Evolutionary conservation across 805 yeast species (phyloP).

Genomic region (Spathaspora arborariae): DNA sequence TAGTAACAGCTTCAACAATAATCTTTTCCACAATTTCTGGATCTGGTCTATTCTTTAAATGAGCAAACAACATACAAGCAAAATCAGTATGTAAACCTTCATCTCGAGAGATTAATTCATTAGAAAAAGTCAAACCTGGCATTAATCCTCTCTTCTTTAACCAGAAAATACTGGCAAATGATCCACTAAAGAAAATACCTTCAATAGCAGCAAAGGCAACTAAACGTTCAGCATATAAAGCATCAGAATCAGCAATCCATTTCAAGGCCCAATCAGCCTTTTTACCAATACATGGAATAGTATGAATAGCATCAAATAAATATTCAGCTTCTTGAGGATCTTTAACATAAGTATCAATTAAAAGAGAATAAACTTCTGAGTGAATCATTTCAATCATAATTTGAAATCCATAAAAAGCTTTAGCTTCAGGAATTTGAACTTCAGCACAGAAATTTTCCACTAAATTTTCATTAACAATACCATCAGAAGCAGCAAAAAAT

Average conservation of each 20-base stretch:
- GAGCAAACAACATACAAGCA: slow-evolving; percentile 93
- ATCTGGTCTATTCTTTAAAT: slow-evolving; percentile 85
- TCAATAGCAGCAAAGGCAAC: slow-evolving; percentile 99
- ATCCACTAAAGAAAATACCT: slow-evolving; percentile 98
- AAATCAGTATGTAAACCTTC: slow-evolving; percentile 99
- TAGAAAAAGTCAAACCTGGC: slow-evolving; percentile 98
- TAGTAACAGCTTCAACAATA: slow-evolving; percentile 90
- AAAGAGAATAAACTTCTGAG: slow-evolving; percentile 92
- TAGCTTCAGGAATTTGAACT: slow-evolving; percentile 96
- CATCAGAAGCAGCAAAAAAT: slow-evolving; percentile 98
- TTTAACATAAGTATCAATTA: slow-evolving; percentile 92
- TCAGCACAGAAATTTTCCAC: slow-evolving; percentile 97
- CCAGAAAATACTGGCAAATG: slow-evolving; percentile 98
- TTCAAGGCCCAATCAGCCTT: slow-evolving; percentile 99
- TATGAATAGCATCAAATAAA: slow-evolving; percentile 92
- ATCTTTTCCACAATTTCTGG: slow-evolving; percentile 75
- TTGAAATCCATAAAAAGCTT: slow-evolving; percentile 98
- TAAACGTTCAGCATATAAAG: slow-evolving; percentile 90
- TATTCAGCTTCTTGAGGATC: slow-evolving; percentile 91
- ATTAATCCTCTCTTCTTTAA: slow-evolving; percentile 96
- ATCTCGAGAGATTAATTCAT: slow-evolving; percentile 96
- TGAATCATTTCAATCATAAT: slow-evolving; percentile 99
- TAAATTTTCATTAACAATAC: slow-evolving; percentile 95
- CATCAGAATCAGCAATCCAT: slow-evolving; percentile 89
- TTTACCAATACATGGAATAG: slow-evolving; percentile 92